phyloP scores from a whole-genome alignment of 2,329 filamentous ascomycete genomes.

The Colletotrichum sp. region DNA sequence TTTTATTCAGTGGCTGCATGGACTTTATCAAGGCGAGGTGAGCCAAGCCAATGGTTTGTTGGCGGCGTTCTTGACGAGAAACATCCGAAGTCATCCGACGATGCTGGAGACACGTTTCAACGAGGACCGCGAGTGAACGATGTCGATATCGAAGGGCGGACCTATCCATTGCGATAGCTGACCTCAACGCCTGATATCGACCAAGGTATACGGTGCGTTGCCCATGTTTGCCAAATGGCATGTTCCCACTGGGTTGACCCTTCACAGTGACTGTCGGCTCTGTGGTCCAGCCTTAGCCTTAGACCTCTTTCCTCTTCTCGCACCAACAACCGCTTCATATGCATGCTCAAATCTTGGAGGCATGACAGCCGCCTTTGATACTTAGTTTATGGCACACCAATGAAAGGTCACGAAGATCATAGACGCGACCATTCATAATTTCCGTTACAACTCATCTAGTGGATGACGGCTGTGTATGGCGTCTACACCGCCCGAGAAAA shows the following conservation, averaged over 20 bases:
- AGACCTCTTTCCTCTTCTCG: background rate
- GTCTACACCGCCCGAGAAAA: background rate
- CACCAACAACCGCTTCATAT: background rate
- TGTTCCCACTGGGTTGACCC: background rate
- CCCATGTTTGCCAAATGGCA: background rate
- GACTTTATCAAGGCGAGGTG: background rate
- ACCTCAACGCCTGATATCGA: background rate
- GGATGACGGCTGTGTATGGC: background rate
- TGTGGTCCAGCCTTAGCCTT: background rate
- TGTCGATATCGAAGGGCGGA: background rate
- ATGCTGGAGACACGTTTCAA: background rate
- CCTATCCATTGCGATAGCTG: background rate
- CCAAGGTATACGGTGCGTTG: background rate
- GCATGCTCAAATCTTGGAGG: background rate
- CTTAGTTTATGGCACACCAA: background rate
- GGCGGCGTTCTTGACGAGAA: background rate
- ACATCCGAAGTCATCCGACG: background rate
- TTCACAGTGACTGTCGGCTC: background rate
- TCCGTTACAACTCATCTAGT: background rate
- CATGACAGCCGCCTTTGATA: background rate
- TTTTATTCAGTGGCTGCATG: background rate
- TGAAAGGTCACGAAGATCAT: background rate
- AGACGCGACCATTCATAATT: background rate
- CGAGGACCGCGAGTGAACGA: background rate
- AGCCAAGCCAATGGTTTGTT: background rate